Base-by-base conservation (phyloP, 768 basidiomycete genomes). In the Leccinellum luteum region DNA sequence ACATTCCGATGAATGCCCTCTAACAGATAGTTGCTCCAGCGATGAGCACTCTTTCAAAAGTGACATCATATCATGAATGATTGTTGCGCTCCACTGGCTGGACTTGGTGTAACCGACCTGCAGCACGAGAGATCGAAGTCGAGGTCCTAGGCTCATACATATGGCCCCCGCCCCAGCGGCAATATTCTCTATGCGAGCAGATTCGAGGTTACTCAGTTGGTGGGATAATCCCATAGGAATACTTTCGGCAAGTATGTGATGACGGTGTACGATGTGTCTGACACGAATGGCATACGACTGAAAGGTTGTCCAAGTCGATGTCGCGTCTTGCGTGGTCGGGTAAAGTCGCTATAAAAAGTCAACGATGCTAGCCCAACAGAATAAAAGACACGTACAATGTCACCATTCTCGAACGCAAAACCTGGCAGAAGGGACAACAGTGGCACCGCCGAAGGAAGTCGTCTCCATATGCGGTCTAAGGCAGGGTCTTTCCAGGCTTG, bases 401-500 rank as follows among this genome's bases (percentile, higher is more conserved):
- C 25, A 21, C 50, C 35, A 3, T 49, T 54, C 30, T 57, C 51
- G 31, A 60, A 38, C 2, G 48, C 68, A 35, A 60, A 64, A 8
- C 58, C 56, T 21, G 69, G 69, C 23, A 70, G 56, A 45, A 83
- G 69, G 44, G 70, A 62, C 5, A 82, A 62, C 32, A 82, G 63
- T 31, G 81, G 81, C 19, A 60, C 60, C 15, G 77, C 66, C 23
- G 78, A 80, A 27, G 72, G 61, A 23, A 83, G 65, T 31, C 69
- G 70, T 56, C 68, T 62, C 81, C 81, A 84, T 15, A 81, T 56
- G 30, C 69, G 62, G 64, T 83, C 80, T 15, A 82, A 58, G 15
- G 81, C 79, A 30, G 80, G 81, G 31, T 77, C 75, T 47, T 69
- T 76, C 80, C 81, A 83, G 27, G 79, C 70, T 65, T 61, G 72